phyloP scores from a whole-genome alignment of 805 yeast genomes.

The Candida krabiensis region DNA sequence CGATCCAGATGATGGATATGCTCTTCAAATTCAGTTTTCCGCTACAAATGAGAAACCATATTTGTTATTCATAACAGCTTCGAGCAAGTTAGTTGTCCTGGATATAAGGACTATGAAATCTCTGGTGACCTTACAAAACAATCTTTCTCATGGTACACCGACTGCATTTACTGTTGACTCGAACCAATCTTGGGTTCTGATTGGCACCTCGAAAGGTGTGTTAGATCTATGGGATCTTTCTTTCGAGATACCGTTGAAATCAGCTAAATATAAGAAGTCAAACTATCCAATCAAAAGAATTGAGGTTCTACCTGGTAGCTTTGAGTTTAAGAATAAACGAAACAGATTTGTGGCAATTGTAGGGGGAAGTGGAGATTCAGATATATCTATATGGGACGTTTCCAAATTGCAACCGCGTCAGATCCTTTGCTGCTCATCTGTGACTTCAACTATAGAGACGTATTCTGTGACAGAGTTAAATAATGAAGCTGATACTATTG shows the following conservation, averaged over 20 bases:
- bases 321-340: conserved; percentile 33
- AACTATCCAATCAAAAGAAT: conserved; percentile 50
- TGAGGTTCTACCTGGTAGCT: conserved; percentile 41
- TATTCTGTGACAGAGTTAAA: conserved; percentile 26
- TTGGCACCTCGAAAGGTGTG: conserved; percentile 76
- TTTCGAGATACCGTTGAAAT: conserved; percentile 56
- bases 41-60: conserved; percentile 39
- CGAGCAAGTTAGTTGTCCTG: conserved; percentile 48
- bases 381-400: conserved; percentile 74
- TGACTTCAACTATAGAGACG: conserved; percentile 24
- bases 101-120: conserved; percentile 60
- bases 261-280: conserved; percentile 54
- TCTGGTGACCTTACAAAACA: conserved; percentile 46
- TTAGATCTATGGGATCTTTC: conserved; percentile 81
- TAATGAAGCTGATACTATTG: conserved; percentile 20
- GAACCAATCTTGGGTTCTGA: conserved; percentile 57
- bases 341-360: conserved; percentile 52
- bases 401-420: conserved; percentile 55
- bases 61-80: conserved; percentile 53
- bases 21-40: conserved; percentile 43
- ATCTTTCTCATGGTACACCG: conserved; percentile 64
- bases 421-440: conserved; percentile 26
- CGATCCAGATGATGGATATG: conserved; percentile 37
- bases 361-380: conserved; percentile 65
- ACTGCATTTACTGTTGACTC: conserved; percentile 58